Evolutionary conservation across 495 filamentous ascomycete species (phyloP), one percentile per base, ranked within the genome.

Genomic region (Articulospora tetracladia): DNA sequence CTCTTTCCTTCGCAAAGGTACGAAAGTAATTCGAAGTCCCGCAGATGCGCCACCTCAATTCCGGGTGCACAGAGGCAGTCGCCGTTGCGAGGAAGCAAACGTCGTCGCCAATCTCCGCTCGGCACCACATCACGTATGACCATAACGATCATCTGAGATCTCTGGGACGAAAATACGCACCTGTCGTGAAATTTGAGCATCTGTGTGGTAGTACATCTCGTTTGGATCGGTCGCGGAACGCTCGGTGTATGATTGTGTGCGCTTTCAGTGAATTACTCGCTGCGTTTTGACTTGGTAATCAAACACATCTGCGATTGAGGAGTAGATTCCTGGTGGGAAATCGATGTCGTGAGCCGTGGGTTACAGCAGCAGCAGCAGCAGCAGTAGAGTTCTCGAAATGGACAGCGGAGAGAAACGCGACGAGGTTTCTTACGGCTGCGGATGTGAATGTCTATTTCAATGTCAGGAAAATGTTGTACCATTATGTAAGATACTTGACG

Each of bases 401-500:
- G 25, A 49, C 12, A 48, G 41, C 22, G n/a, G 3, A 3, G 39
- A 19, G 11, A 44, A 19, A 7, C 17, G n/a, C 3, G 39, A 44
- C 3, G 4, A n/a, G n/a, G 39, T 8, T n/a, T 44, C 10, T 44
- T 15, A 11, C 3, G 3, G 39, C 7, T 44, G 25, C 22, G 32
- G 41, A 57, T 30, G 39, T 17, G 22, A 20, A 4, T 36, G 11
- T 13, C 22, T 19, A 47, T 22, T 48, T 19, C 26, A 34, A 54
- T 25, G 1, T 27, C 26, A 23, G 30, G 20, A 19, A 22, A 32
- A 27, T 8, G 20, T 48, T 48, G 41, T 57, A 49, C 39, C n/a
- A 57, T 57, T 49, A 57, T 57, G 55, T 57, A 57, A 57, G 55
- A 26, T 20, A 17, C 27, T 57, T 57, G 25, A 48, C 39, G 47